Conservation (phyloP, 768 basidiomycete genomes). For the Sarcodon sp. region DNA sequence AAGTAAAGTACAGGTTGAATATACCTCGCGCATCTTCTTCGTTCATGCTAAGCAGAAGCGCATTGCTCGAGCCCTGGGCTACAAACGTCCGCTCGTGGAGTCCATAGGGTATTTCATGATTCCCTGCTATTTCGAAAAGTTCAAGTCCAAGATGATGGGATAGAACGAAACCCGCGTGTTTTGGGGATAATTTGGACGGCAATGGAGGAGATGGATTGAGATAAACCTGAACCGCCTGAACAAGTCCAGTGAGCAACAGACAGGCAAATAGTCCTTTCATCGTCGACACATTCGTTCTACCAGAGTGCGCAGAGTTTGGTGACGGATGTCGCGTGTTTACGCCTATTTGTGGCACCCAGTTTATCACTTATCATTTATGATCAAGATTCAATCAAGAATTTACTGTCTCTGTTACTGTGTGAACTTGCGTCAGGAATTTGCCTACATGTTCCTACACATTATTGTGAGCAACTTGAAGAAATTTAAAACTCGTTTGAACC, state of each 20-base stretch:
- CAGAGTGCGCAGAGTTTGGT: neutral
- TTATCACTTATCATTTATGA: no score
- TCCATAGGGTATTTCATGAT: slow-evolving; percentile 15
- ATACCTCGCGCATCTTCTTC: slow-evolving; percentile 43
- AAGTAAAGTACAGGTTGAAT: slow-evolving; percentile 6
- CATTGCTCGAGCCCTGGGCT: slow-evolving; percentile 37
- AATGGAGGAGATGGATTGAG: slow-evolving; percentile 33
- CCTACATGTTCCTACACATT: no score
- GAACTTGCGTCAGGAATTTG: no score
- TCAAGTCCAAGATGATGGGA: slow-evolving; percentile 67
- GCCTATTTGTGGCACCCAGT: no score
- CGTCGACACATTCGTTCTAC: slow-evolving; percentile 8
- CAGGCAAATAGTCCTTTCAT: slow-evolving; percentile 5
- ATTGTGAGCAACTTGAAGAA: no score
- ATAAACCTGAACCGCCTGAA: slow-evolving; percentile 45
- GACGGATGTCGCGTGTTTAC: no score
- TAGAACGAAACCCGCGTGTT: slow-evolving; percentile 45
- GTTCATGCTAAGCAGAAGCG: slow-evolving; percentile 42
- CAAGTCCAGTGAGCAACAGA: slow-evolving; percentile 20
- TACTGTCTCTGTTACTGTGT: no score
- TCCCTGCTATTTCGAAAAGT: slow-evolving; percentile 36
- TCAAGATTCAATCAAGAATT: no score
- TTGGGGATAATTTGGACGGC: slow-evolving; percentile 28
- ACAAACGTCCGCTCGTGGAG: slow-evolving; percentile 28
- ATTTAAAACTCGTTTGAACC: no score